Base-by-base conservation (phyloP, 75 land plant species). In the Pinus tabuliformis region DNA sequence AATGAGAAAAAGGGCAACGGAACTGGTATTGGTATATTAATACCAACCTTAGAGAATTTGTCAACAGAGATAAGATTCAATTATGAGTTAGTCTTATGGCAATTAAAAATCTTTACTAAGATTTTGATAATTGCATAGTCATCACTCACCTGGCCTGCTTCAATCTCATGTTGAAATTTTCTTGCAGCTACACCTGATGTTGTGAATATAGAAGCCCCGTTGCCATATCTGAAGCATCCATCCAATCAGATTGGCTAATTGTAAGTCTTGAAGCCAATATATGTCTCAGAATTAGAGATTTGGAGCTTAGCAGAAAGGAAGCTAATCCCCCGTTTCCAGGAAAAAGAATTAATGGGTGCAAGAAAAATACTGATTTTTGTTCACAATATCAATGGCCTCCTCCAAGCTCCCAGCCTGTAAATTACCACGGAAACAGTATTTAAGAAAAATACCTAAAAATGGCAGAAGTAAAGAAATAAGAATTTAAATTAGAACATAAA, bases 1-100 rank as follows among this genome's bases (percentile, higher is more conserved):
- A 96, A 96, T 20, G 97, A 96, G 89, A 96, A 96, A 76, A 96
- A 94, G 33, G 99, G 99, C 76, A 96, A 58, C 2, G 99, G 99
- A 20, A 93, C 97, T 76, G 99, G 99, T 73, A 96, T 94, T 12
- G 99, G 97, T 15, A 94, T 88, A 75, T 96, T 96, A 57, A 96
- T 91, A 62, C 99, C 99, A 79, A 93, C 93, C 91, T 91, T 54
- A 24, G 71, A 78, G 17, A 30, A 18, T 28, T 78, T 26, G 54
- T 68, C 58, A 74, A 45, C 58, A 42, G n/a, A 39, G 49, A 30
- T 21, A 42, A 68, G 36, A n/a, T 68, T 73, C 59, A 26, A 24
- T 56, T 15, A 30, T 18, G 13, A 16, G 26, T 18, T 56, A 24
- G 16, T 26, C 21, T 72, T 49, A 18, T 15, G 8, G 33, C 18